Conservation (phyloP, 805 yeast genomes). For the Saccharomycopsis lassenensis region DNA sequence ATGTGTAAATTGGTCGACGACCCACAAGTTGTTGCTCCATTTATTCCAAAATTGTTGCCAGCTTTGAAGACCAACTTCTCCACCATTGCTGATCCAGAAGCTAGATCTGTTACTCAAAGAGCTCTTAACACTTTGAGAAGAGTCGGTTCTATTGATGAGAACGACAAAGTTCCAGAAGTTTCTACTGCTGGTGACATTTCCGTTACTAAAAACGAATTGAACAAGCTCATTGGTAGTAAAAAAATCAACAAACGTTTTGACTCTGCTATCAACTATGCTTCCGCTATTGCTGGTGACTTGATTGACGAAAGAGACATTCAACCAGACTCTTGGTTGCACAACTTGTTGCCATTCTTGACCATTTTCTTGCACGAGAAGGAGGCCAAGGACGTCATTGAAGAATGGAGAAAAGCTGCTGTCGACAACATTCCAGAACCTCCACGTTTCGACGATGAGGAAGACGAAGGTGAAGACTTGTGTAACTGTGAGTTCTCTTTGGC, state of each 20-base stretch:
- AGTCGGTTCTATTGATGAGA: slow-evolving; percentile 93
- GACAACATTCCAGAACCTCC: slow-evolving; percentile 98
- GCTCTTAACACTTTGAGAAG: slow-evolving; percentile 96
- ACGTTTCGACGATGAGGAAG: slow-evolving; percentile 90
- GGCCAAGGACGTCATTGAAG: slow-evolving; percentile 84
- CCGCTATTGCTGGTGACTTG: slow-evolving; percentile 97
- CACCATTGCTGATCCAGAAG: slow-evolving; percentile 99
- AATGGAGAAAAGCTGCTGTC: slow-evolving; percentile 90
- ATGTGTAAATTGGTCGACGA: slow-evolving; percentile 99
- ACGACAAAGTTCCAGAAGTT: slow-evolving; percentile 89
- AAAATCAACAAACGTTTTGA: slow-evolving; percentile 63
- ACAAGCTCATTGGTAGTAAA: slow-evolving; percentile 56
- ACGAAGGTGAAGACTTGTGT: slow-evolving; percentile 99
- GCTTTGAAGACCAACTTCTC: slow-evolving; percentile 88
- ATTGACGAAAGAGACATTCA: slow-evolving; percentile 96
- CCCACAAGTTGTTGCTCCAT: slow-evolving; percentile 99
- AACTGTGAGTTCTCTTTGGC: slow-evolving; percentile 99
- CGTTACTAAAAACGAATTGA: slow-evolving; percentile 77
- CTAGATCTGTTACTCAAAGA: slow-evolving; percentile 96
- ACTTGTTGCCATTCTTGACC: slow-evolving; percentile 88
- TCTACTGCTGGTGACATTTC: slow-evolving; percentile 96
- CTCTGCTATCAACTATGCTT: slow-evolving; percentile 68
- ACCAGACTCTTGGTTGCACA: slow-evolving; percentile 82
- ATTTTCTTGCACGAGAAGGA: slow-evolving; percentile 89
- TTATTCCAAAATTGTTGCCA: slow-evolving; percentile 91